Percentiles rank a stretch among this genome's conserved stretches.
Conservation (phyloP, 257 asterid species). For the Primulina huaijiensis region DNA sequence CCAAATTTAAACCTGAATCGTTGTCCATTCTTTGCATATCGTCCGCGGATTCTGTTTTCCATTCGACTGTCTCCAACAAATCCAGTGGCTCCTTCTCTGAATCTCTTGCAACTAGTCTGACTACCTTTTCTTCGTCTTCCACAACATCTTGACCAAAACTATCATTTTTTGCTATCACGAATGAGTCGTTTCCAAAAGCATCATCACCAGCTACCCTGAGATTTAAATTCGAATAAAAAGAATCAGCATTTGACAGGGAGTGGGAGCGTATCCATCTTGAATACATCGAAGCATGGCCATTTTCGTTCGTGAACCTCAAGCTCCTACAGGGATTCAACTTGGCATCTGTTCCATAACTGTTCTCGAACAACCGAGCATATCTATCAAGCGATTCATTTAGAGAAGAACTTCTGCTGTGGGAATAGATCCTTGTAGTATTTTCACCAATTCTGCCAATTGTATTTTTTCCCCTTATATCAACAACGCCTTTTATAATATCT, state of each 20-base stretch:
- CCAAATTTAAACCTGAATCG: constrained; percentile 6
- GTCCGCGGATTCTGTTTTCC: constrained; percentile 16
- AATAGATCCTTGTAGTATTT: constrained; percentile 13
- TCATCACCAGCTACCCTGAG: constrained; percentile 31
- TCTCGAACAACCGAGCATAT: constrained; percentile 51
- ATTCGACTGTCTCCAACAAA: not conserved
- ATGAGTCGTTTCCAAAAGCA: constrained; percentile 25
- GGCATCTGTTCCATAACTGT: constrained; percentile 30
- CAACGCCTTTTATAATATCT: not conserved
- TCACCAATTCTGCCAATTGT: constrained; percentile 21
- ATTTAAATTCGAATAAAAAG: constrained; percentile 30
- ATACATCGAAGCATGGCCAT: constrained; percentile 36
- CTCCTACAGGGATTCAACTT: constrained; percentile 48
- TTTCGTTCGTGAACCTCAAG: constrained; percentile 52
- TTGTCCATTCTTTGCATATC: constrained; percentile 22
- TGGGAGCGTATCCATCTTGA: constrained; percentile 46
- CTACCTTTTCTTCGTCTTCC: constrained; percentile 22
- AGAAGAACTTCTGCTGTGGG: constrained; percentile 51
- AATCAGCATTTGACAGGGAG: constrained; percentile 53
- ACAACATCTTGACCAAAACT: constrained; percentile 12
- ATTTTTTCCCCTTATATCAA: constrained; percentile 6
- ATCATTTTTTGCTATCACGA: constrained; percentile 21
- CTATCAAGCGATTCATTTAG: constrained; percentile 55
- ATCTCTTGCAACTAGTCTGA: not conserved
- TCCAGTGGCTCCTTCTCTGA: constrained; percentile 13